Evolutionary conservation across 139 green algal genomes (phyloP), one percentile per base, ranked within the genome.

Genomic region (Desmodesmus armatus): DNA sequence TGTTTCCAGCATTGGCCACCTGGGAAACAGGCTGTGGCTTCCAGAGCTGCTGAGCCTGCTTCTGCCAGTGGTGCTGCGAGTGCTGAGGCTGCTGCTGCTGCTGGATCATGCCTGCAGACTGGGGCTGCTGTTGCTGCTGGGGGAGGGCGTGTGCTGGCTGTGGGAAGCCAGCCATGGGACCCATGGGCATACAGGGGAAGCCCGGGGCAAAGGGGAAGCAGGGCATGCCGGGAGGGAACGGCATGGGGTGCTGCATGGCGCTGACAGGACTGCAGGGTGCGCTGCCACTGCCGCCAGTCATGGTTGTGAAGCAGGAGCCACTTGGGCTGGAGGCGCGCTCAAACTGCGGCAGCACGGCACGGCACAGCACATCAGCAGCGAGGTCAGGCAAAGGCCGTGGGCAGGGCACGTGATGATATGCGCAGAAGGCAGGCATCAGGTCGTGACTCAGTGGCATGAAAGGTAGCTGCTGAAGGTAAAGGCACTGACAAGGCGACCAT

Each of bases 301-400:
- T 82, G 17, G 31, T 55, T 82, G 25, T 82, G 76, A 31, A 82
- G n/a, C n/a, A n/a, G 0, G 76, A 82, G 25, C 17, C 51, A 21
- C 41, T 72, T 1, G 76, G 76, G 55, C 76, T 82, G 53, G 29
- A 25, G 27, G 76, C 76, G 25, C 76, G 53, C 37, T 74, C 21
- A 33, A 35, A 35, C 66, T 29, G 35, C 21, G n/a, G n/a, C 27
- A 69, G n/a, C 35, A 39, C 60, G 6, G 4, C n/a, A 7, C 27
- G 37, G 60, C 27, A 0, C n/a, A 7, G 6, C 35, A 0, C 25
- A 17, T 1, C 60, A 69, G 21, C n/a, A 40, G 4, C 6, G n/a
- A 13, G 47, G 0, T 58, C 17, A 58, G 17, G 47, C 13, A 58
- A 15, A 23, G 13, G 47, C 47, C 17, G 47, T 58, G 47, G 13